Conservation (phyloP, 2,329 filamentous ascomycete species). For the Fusarium neocosmosporiellum region DNA sequence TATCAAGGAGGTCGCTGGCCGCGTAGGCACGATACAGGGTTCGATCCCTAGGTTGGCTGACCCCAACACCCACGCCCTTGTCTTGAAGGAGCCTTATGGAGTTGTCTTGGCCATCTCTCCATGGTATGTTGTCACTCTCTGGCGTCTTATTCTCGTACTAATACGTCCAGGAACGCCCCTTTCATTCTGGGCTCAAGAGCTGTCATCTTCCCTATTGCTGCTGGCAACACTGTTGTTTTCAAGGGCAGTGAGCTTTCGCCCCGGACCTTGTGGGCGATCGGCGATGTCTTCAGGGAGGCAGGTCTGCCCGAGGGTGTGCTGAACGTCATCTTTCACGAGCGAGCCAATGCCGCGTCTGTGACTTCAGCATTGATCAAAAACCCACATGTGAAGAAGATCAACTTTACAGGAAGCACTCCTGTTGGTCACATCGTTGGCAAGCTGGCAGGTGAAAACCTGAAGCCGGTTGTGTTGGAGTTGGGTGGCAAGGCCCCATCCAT, state of each 20-base stretch:
- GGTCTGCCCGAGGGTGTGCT: constrained; percentile 81
- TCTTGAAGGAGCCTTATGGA: constrained; percentile 81
- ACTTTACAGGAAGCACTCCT: constrained; percentile 83
- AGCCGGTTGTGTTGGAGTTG: constrained; percentile 83
- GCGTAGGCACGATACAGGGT: constrained; percentile 53
- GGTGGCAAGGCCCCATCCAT: constrained; percentile 86
- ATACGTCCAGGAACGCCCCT: constrained; percentile 63
- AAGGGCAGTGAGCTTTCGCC: constrained; percentile 79
- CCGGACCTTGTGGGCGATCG: constrained; percentile 71
- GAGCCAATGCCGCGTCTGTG: constrained; percentile 73
- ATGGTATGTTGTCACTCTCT: constrained; percentile 66
- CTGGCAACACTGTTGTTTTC: constrained; percentile 80
- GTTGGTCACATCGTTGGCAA: constrained; percentile 80
- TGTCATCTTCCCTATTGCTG: constrained; percentile 75
- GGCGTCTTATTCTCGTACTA: not conserved
- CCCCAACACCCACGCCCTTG: constrained; percentile 61
- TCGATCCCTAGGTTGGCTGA: constrained; percentile 50
- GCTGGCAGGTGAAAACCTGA: constrained; percentile 77
- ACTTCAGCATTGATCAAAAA: constrained; percentile 76
- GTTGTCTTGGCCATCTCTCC: constrained; percentile 84
- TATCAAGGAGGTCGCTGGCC: constrained; percentile 57
- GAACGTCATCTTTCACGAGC: constrained; percentile 76
- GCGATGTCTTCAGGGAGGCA: constrained; percentile 74
- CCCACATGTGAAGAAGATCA: constrained; percentile 79
- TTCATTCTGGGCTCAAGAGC: constrained; percentile 65